Base-by-base conservation (phyloP, 495 filamentous ascomycete species). In the Hypoxylon intermedium region DNA sequence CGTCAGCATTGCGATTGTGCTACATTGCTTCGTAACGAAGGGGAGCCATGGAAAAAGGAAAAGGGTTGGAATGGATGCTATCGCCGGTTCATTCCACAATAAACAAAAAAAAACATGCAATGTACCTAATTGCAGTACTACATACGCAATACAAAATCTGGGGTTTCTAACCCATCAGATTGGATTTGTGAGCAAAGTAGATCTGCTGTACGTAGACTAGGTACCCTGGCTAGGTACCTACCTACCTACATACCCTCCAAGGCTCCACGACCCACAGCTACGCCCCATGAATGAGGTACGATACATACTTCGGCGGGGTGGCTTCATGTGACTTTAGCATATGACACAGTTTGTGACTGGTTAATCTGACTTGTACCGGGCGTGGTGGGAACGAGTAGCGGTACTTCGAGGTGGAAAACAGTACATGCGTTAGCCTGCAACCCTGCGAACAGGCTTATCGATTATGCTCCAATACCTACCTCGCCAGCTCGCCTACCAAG, bases 251-350 rank as follows among this genome's bases (percentile, higher is more conserved):
- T 9, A 50, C 6, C 38, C 38, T 19, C 36, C 2, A 36, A 7
- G 18, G 37, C 48, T 41, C 53, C 53, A 42, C 53, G n/a, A n/a
- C n/a, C n/a, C n/a, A n/a, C 7, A 36, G 26, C 46, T 42, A 34
- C 51, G 51, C 55, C 51, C 61, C 26, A 24, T 65, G 55, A 51
- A 55, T 65, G 51, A 52, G 50, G 20, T 58, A 53, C 53, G 40
- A 36, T 41, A n/a, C n/a, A n/a, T n/a, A n/a, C n/a, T n/a, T 26
- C 31, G 24, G 37, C 16, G 12, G n/a, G 51, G 46, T 52, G 65
- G 65, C 68, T 66, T n/a, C n/a, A n/a, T 60, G 65, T 71, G 68
- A 71, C 65, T 68, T 60, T 40, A 26, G 46, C 68, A 37, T 55
- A 60, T 60, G 68, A 63, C 68, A 68, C 52, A 58, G 55, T 49